Conservation (phyloP, 805 yeast species). For the Saturnispora sekii region DNA sequence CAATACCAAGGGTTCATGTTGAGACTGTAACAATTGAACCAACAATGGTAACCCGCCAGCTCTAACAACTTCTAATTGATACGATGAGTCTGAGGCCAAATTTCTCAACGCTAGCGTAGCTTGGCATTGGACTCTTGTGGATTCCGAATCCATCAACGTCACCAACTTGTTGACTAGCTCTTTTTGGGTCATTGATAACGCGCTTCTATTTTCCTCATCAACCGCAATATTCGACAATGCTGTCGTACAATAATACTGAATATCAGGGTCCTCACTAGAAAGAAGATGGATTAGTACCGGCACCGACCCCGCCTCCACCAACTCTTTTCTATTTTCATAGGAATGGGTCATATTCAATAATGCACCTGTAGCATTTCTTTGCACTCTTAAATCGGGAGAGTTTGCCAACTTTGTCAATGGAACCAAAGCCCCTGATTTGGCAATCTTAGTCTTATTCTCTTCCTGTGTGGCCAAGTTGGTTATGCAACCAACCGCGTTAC, state of each 20-base stretch:
- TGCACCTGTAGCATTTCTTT: slow-evolving; percentile 98
- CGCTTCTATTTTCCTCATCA: slow-evolving; percentile 83
- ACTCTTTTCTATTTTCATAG: slow-evolving; percentile 89
- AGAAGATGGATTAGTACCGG: slow-evolving; percentile 87
- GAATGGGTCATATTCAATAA: slow-evolving; percentile 96
- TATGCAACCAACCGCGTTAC: slow-evolving; percentile 98
- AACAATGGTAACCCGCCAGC: slow-evolving; percentile 93
- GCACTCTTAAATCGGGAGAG: slow-evolving; percentile 90
- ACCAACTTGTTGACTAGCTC: slow-evolving; percentile 82
- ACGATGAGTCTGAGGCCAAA: slow-evolving; percentile 90
- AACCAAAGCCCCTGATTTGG: slow-evolving; percentile 89
- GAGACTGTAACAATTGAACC: slow-evolving; percentile 79
- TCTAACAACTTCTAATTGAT: slow-evolving; percentile 91
- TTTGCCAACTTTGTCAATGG: slow-evolving; percentile 93
- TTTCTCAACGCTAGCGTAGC: slow-evolving; percentile 95
- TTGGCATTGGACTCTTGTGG: slow-evolving; percentile 96
- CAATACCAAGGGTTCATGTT: slow-evolving; percentile 82
- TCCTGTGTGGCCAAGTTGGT: slow-evolving; percentile 97
- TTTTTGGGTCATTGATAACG: slow-evolving; percentile 86
- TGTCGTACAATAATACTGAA: slow-evolving; percentile 96
- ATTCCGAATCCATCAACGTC: slow-evolving; percentile 81
- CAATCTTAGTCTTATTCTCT: slow-evolving; percentile 91
- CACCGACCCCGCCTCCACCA: slow-evolving; percentile 96
- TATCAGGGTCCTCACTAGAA: slow-evolving; percentile 86
- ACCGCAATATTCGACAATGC: slow-evolving; percentile 96